These are phyloP conservation scores for Podospora tetraspora DNA, from an alignment of 495 filamentous ascomycete genomes.

Conservation along the genomic window DNA sequence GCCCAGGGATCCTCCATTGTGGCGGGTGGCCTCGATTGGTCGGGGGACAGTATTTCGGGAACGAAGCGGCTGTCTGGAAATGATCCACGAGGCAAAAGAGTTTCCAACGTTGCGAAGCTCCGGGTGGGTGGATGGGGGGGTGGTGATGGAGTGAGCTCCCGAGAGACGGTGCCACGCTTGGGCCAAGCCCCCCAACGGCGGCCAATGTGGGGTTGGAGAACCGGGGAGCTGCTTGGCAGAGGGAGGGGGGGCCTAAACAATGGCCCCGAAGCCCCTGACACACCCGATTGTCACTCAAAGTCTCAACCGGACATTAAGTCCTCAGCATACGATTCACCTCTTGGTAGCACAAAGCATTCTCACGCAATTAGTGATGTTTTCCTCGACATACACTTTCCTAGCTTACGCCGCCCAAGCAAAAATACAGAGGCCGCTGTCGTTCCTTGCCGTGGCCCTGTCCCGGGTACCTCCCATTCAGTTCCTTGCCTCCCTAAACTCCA, in stretches of 20 bases:
- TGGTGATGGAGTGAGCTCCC: not conserved
- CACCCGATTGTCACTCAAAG: not conserved
- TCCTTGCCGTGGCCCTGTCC: not conserved
- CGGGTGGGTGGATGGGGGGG: not conserved
- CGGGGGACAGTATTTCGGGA: not conserved
- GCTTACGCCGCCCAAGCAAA: not conserved
- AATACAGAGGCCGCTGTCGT: not conserved
- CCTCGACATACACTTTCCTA: not conserved
- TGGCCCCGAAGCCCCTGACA: not conserved
- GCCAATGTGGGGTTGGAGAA: not conserved
- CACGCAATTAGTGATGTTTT: not conserved
- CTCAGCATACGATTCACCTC: not conserved
- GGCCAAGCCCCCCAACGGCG: not conserved
- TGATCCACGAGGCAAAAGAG: not conserved
- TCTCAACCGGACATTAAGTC: not conserved
- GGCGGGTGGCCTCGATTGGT: not conserved
- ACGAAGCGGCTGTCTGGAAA: not conserved
- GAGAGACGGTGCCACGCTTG: not conserved
- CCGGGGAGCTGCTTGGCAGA: not conserved
- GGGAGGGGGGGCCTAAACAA: not conserved
- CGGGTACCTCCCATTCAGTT: not conserved
- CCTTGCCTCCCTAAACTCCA: not conserved
- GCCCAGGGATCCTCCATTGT: constrained; percentile 39
- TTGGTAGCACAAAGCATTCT: not conserved
- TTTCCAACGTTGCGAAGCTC: not conserved